These are phyloP conservation scores for Ogataea salicorniae DNA, from an alignment of 805 yeast genomes.

Conservation along the genomic window DNA sequence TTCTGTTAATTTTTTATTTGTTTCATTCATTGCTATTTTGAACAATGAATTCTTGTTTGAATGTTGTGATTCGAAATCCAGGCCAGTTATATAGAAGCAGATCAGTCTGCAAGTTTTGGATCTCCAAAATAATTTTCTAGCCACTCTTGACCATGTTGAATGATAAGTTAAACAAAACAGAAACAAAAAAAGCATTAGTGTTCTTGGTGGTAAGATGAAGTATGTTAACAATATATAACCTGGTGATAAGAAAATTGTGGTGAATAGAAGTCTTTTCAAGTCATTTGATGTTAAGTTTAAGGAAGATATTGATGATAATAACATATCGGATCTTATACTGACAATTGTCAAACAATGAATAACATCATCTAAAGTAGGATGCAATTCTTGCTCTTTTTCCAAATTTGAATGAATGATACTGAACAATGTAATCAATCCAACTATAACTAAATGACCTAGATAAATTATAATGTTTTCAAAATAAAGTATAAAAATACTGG, in stretches of 20 bases:
- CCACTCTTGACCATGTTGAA: conserved; percentile 77
- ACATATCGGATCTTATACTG: conserved; percentile 68
- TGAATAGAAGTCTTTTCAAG: conserved; percentile 70
- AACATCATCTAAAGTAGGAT: conserved; percentile 84
- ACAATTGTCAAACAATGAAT: conserved; percentile 71
- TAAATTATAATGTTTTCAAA: conserved; percentile 75
- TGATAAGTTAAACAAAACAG: conserved; percentile 71
- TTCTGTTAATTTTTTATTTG: conserved; percentile 34
- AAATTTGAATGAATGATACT: conserved; percentile 54
- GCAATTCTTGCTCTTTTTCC: conserved; percentile 50
- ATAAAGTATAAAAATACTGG: conserved; percentile 60
- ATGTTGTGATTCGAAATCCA: conserved; percentile 52
- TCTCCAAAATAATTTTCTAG: conserved; percentile 82
- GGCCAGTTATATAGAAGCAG: conserved; percentile 80
- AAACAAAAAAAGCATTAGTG: conserved; percentile 55
- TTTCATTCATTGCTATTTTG: conserved; percentile 52
- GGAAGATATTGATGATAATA: conserved; percentile 74
- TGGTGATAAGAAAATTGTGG: conserved; percentile 84
- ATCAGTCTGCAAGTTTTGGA: conserved; percentile 63
- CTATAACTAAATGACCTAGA: conserved; percentile 74
- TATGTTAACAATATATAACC: conserved; percentile 66
- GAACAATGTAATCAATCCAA: conserved; percentile 54
- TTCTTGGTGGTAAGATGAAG: conserved; percentile 67
- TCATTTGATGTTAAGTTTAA: conserved; percentile 73
- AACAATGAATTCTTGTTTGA: conserved; percentile 35